phyloP scores from a whole-genome alignment of 176 grass and related monocot genomes.

The Avena eriantha region DNA sequence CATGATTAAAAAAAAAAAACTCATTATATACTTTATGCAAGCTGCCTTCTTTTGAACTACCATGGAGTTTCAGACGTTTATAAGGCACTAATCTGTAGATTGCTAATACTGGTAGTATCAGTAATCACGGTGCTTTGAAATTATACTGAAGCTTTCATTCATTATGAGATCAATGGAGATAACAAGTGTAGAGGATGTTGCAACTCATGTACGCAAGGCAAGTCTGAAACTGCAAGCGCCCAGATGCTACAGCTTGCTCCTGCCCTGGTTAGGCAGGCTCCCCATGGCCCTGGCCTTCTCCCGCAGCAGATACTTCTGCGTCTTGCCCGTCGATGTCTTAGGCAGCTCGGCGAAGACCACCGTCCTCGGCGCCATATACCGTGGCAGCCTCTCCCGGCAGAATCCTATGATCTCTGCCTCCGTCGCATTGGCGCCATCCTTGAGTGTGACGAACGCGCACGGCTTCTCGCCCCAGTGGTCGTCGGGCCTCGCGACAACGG shows the following conservation, averaged over 20 bases:
- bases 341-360: conserved; percentile 66
- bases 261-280: conserved; percentile 42
- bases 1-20: no score
- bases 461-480: conserved; percentile 57
- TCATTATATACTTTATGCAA: no score
- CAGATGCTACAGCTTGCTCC: conserved; percentile 46
- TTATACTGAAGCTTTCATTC: neutral
- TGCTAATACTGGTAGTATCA: no score
- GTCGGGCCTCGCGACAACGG: conserved; percentile 57
- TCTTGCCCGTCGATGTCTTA: conserved; percentile 72
- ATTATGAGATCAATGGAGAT: neutral
- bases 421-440: conserved; percentile 28
- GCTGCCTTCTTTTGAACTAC: no score
- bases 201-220: neutral
- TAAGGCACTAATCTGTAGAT: no score
- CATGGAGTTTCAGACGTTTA: no score
- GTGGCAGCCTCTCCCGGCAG: conserved; percentile 52
- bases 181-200: neutral
- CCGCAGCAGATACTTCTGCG: conserved; percentile 59
- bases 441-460: conserved; percentile 63
- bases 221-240: neutral
- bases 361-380: conserved; percentile 56
- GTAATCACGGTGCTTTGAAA: neutral
- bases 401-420: conserved; percentile 47
- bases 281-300: conserved; percentile 71